Evolutionary conservation across 164 flowering plant genomes (phyloP).

Genomic region (Platanus orientalis): DNA sequence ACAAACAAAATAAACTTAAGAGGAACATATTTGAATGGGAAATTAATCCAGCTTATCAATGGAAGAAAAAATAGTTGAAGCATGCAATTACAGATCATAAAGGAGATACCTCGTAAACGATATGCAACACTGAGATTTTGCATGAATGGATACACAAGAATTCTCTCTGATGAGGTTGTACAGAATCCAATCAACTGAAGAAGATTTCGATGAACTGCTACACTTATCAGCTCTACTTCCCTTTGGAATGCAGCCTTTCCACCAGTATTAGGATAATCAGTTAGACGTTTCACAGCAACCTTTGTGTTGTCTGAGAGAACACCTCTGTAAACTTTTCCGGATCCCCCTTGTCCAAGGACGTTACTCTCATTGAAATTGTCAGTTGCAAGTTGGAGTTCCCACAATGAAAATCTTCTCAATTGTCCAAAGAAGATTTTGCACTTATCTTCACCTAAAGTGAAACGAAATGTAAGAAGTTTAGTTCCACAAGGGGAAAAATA

Average conservation of each 20-base stretch:
- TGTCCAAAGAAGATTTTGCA: slow-evolving; percentile 47
- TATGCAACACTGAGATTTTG: slow-evolving; percentile 54
- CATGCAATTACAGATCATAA: neutral
- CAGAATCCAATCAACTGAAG: slow-evolving; percentile 49
- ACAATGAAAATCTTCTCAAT: slow-evolving; percentile 43
- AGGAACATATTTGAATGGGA: too few species aligned
- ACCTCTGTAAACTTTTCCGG: slow-evolving; percentile 55
- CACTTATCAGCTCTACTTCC: slow-evolving; percentile 51
- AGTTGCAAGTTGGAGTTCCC: slow-evolving; percentile 55
- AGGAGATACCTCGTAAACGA: slow-evolving; percentile 37
- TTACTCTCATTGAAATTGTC: slow-evolving; percentile 52
- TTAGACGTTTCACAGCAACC: slow-evolving; percentile 62
- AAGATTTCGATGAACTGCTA: slow-evolving; percentile 53
- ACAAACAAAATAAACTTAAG: too few species aligned
- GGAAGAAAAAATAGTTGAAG: neutral
- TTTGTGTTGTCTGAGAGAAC: slow-evolving; percentile 29
- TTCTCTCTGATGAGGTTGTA: slow-evolving; percentile 44
- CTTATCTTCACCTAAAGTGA: slow-evolving; percentile 48
- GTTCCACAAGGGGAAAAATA: slow-evolving; percentile 1
- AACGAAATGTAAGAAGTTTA: slow-evolving; percentile 1
- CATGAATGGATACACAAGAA: slow-evolving; percentile 57
- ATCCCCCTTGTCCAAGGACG: slow-evolving; percentile 62
- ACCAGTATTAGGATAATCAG: slow-evolving; percentile 43
- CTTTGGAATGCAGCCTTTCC: slow-evolving; percentile 56
- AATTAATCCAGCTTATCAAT: too few species aligned